Evolutionary conservation across 768 basidiomycete genomes (phyloP), one percentile per base, ranked within the genome.

Genomic region (Cubamyces sp.): DNA sequence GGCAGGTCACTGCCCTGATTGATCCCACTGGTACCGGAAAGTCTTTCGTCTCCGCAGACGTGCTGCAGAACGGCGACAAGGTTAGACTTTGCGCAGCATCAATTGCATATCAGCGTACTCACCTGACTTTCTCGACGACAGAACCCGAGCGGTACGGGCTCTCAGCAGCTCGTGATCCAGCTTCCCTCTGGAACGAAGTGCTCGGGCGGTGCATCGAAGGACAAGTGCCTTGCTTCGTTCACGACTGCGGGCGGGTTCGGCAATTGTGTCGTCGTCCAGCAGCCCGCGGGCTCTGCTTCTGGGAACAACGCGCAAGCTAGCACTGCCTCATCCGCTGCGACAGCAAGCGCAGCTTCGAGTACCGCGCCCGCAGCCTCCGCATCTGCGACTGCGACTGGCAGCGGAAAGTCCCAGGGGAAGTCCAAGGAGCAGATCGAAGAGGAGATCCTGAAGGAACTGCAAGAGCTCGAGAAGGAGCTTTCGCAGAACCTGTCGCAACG

Each of bases 211-310:
- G 37, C 71, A 1, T 62, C 71, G 7, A 72, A 74, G 4, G 75
- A 84, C 69, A 74, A 77, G 23, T 87, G 84, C 70, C 74, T 87
- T 52, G 81, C 77, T 73, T 78, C 81, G 23, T 82, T 85, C 66
- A 77, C 74, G 47, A 81, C 82, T 18, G 70, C 78, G n/a, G 77
- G 75, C 19, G 80, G 81, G 21, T 84, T 84, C 70, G 83, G 84
- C 50, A 84, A 82, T 68, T 85, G 84, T 61, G 77, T 81, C 6
- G 82, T 77, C 34, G 81, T 84, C 34, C 67, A 67, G 11, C 76
- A 80, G 54, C 69, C 65, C 30, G 63, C 54, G 48, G 65, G 58
- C 25, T 54, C 53, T 16, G 64, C 39, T 25, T 28, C 54, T 8
- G 46, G 25, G 2, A 49, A 37, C 40, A 34, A 56, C 7, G 45